These are phyloP conservation scores for Malassezia sympodialis DNA, from an alignment of 1,284 basidiomycete species.

Conservation along the genomic window DNA sequence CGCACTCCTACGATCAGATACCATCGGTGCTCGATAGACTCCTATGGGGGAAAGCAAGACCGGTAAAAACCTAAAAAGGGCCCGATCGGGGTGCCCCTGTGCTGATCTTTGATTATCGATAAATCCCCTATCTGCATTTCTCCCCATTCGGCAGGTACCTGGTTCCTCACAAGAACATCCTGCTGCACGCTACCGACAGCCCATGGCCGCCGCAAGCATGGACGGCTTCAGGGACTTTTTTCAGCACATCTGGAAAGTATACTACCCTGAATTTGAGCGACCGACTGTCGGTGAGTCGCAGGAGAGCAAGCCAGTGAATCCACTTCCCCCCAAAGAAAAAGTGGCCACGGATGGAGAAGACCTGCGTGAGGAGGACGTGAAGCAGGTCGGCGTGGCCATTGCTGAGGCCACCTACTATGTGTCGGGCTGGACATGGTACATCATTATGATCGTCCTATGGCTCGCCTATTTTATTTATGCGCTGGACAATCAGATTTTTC, in stretches of 20 bases:
- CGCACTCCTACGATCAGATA: too few species aligned
- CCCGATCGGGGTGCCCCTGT: too few species aligned
- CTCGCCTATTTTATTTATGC: constrained; percentile 7
- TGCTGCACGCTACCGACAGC: background rate
- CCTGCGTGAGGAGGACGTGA: constrained; percentile 8
- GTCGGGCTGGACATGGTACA: constrained; percentile 8
- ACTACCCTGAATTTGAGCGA: constrained; percentile 10
- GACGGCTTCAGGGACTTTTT: background rate
- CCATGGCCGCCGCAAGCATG: background rate
- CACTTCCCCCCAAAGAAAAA: background rate
- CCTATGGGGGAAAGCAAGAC: too few species aligned
- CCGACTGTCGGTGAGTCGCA: background rate
- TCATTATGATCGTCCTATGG: constrained; percentile 2
- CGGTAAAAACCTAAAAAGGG: too few species aligned
- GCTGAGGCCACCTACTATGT: constrained; percentile 14
- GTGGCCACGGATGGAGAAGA: background rate
- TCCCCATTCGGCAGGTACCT: background rate
- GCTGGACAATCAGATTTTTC: constrained; percentile 9
- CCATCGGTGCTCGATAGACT: too few species aligned
- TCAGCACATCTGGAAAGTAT: constrained; percentile 11
- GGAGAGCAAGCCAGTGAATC: background rate
- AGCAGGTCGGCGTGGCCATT: constrained; percentile 16
- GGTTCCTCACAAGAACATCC: background rate
- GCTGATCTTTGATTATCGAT: background rate
- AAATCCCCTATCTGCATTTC: background rate